These are phyloP conservation scores for Teratosphaeria viscida DNA, from an alignment of 2,329 filamentous ascomycete genomes.

Conservation along the genomic window DNA sequence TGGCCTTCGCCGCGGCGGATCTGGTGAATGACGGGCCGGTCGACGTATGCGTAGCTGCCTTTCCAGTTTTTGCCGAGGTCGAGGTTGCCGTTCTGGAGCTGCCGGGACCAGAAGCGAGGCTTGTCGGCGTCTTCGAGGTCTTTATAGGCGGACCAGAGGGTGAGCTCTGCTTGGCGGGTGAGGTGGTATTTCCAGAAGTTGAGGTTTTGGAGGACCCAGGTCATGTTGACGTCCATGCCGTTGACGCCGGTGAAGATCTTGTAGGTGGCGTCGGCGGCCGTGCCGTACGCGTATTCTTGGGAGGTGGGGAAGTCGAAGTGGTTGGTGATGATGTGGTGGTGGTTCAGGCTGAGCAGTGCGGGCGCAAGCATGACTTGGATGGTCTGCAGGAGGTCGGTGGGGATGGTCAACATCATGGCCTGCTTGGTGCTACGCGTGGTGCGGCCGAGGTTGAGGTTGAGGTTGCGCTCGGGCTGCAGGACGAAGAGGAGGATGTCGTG, in stretches of 20 bases:
- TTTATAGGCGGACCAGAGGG: conserved; percentile 28
- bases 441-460: neutral
- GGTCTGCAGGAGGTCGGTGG: conserved; percentile 13
- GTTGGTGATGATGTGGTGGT: neutral
- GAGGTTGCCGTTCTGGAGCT: conserved; percentile 4
- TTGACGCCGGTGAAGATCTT: conserved; percentile 31
- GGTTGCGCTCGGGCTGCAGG: neutral
- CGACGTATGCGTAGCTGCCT: conserved; percentile 38
- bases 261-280: conserved; percentile 17
- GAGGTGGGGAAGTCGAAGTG: conserved; percentile 32
- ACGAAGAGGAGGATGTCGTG: conserved; percentile 7
- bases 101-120: conserved; percentile 27
- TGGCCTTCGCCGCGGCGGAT: conserved; percentile 14
- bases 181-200: conserved; percentile 47
- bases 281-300: conserved; percentile 36
- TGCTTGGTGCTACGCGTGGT: neutral
- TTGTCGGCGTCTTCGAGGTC: conserved; percentile 27
- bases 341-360: conserved; percentile 11
- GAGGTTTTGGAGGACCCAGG: conserved; percentile 37
- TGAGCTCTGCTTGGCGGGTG: conserved; percentile 26
- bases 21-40: conserved; percentile 17
- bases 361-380: conserved; percentile 25
- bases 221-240: conserved; percentile 32
- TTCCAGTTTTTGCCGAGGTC: conserved; percentile 38
- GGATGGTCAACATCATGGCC: conserved; percentile 1